Conservation (phyloP, 2,329 filamentous ascomycete genomes). For the Phaeosphaeria sp. region DNA sequence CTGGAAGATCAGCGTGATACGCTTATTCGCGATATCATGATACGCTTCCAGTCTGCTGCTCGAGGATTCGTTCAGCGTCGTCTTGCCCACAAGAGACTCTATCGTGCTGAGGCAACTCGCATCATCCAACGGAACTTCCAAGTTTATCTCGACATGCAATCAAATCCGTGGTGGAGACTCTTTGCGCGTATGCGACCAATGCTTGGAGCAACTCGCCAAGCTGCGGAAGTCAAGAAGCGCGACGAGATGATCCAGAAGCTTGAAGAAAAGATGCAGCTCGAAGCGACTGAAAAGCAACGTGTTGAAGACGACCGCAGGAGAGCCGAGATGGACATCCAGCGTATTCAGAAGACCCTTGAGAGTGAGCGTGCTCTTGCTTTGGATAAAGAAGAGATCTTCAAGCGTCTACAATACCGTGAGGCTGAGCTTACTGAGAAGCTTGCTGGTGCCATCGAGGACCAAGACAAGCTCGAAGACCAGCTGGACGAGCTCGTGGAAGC, state of each 20-base stretch:
- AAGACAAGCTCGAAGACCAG: constrained; percentile 92
- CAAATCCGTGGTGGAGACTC: constrained; percentile 97
- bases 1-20: constrained; percentile 94
- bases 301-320: constrained; percentile 91
- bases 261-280: constrained; percentile 80
- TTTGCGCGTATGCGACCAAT: constrained; percentile 95
- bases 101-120: constrained; percentile 90
- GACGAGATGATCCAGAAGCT: constrained; percentile 92
- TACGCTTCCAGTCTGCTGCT: constrained; percentile 88
- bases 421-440: constrained; percentile 92
- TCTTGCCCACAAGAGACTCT: constrained; percentile 89
- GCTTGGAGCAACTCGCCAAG: constrained; percentile 88
- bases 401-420: constrained; percentile 90
- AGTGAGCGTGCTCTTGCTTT: constrained; percentile 94
- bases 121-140: constrained; percentile 96
- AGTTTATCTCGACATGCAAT: constrained; percentile 85
- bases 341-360: constrained; percentile 92
- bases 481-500: constrained; percentile 86
- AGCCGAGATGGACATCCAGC: constrained; percentile 83
- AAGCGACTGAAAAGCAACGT: constrained; percentile 75
- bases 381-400: constrained; percentile 99
- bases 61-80: constrained; percentile 88
- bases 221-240: constrained; percentile 90
- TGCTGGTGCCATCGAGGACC: constrained; percentile 88
- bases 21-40: constrained; percentile 92